These are phyloP conservation scores for Fusarium gaditjirri DNA, from an alignment of 2,329 filamentous ascomycete species.

Conservation along the genomic window DNA sequence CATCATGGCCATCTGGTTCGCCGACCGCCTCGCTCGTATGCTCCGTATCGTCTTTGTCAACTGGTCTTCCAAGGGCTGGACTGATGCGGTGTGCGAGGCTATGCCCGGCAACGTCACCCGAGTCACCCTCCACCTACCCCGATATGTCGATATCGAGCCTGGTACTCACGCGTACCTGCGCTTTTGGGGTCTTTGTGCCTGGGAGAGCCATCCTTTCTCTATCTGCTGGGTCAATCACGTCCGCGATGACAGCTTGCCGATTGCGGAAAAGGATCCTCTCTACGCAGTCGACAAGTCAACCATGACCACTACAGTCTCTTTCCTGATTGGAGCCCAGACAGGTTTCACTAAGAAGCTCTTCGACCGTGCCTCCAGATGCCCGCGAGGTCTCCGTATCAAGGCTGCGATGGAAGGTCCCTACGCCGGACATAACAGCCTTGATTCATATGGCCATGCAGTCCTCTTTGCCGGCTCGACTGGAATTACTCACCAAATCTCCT, in stretches of 20 bases:
- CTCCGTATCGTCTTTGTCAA: slow-evolving; percentile 73
- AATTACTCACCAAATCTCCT: slow-evolving; percentile 94
- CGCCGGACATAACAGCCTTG: slow-evolving; percentile 81
- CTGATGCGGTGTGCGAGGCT: slow-evolving; percentile 72
- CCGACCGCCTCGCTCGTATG: slow-evolving; percentile 74
- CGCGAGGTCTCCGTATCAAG: slow-evolving; percentile 67
- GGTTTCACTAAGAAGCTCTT: slow-evolving; percentile 89
- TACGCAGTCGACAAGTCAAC: slow-evolving; percentile 53
- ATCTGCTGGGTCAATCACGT: slow-evolving; percentile 77
- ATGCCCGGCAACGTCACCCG: slow-evolving; percentile 76
- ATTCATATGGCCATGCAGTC: slow-evolving; percentile 91
- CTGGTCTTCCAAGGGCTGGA: slow-evolving; percentile 67
- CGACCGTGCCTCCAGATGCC: slow-evolving; percentile 69
- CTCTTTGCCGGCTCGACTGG: slow-evolving; percentile 93
- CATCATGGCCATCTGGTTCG: slow-evolving; percentile 79
- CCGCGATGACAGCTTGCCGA: slow-evolving; percentile 52
- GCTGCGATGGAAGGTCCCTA: slow-evolving; percentile 93
- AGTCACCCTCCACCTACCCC: slow-evolving; percentile 76
- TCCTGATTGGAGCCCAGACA: slow-evolving; percentile 87
- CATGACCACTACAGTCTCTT: slow-evolving; percentile 72
- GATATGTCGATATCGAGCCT: slow-evolving; percentile 72
- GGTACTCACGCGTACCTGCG: slow-evolving; percentile 82
- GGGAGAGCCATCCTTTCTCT: slow-evolving; percentile 83
- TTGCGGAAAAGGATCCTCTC: slow-evolving; percentile 55
- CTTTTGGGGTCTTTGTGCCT: slow-evolving; percentile 71